These are phyloP conservation scores for Alloascoidea africana DNA, from an alignment of 805 yeast genomes.

Conservation along the genomic window DNA sequence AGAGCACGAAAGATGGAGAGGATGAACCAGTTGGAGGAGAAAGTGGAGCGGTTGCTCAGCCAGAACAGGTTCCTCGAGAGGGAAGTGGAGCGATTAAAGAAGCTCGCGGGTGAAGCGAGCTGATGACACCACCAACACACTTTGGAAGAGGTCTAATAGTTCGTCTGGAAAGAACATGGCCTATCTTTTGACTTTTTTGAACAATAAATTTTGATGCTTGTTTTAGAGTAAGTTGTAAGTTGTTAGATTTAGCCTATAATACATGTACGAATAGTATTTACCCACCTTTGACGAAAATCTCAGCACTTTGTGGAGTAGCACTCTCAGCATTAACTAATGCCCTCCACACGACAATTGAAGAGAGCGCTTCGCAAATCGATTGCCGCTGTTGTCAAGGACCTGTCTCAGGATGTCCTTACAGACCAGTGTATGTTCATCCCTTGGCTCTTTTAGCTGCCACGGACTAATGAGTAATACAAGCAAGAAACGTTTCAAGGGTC, in stretches of 20 bases:
- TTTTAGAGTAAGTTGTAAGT: too few species aligned
- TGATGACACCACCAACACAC: too few species aligned
- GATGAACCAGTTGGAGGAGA: constrained; percentile 67
- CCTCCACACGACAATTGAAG: background rate
- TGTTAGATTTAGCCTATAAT: too few species aligned
- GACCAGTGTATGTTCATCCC: background rate
- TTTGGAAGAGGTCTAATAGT: too few species aligned
- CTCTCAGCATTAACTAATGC: too few species aligned
- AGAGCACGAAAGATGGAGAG: constrained; percentile 86
- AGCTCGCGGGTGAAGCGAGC: constrained; percentile 1
- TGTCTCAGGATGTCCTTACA: background rate
- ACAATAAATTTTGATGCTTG: too few species aligned
- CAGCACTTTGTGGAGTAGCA: too few species aligned
- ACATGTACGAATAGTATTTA: too few species aligned
- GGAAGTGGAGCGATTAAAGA: constrained; percentile 40
- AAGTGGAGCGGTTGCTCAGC: constrained; percentile 46
- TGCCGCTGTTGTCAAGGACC: background rate
- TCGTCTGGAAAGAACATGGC: too few species aligned
- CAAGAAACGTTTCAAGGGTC: constrained; percentile 7
- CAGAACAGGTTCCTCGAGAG: constrained; percentile 40
- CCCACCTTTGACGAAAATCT: too few species aligned
- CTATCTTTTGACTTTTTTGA: too few species aligned
- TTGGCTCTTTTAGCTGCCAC: constrained; percentile 38
- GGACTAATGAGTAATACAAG: constrained; percentile 5
- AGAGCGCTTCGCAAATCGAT: background rate